Base-by-base conservation (phyloP, 2,329 filamentous ascomycete species). In the Cladophialophora yegresii region DNA sequence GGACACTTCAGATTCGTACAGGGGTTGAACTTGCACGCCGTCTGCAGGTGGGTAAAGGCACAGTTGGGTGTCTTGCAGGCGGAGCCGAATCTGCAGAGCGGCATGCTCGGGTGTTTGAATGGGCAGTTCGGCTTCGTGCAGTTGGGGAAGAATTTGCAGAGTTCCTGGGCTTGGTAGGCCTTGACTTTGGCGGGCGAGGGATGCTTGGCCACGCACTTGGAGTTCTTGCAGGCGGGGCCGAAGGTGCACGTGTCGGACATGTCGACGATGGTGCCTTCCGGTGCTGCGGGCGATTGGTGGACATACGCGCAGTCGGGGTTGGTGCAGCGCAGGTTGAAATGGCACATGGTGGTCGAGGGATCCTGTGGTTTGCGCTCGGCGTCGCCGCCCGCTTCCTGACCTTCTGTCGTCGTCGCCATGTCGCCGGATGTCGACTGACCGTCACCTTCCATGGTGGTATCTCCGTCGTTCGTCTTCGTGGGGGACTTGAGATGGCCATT, bases 191-290 rank as follows among this genome's bases (percentile, higher is more conserved):
- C 92, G 1, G 95, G 95, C 6, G 93, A 97, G 2, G 95, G 95
- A 77, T 99, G 95, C 64, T 92, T 90, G 32, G 85, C 93, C 8
- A 90, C 90, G 74, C 95, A 99, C 80, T 98, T 98, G 73, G 87
- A 85, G 82, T 98, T 99, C 80, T 95, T 96, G 86, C 95, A 99
- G 8, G 92, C 92, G 1, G 87, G 92, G 22, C 92, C 93, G 72
- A 90, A 98, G 20, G 85, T 85, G 80, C 95, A 99, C 20, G 84
- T 82, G 72, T 96, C 92, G 64, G 83, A 85, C 70, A 93, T 83
- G 75, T 98, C 95, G 63, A 98, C 83, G 0, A 87, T 84, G 1
- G 85, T 85, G 30, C 89, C 90, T 1, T 89, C 88, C 3, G 91
- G 89, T 33, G 93, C 93, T 1, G 90, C 92, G 1, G 95, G 92